These are phyloP conservation scores for Rhizophagus clarus DNA, from an alignment of 192 early-diverging fungal genomes.

Conservation along the genomic window DNA sequence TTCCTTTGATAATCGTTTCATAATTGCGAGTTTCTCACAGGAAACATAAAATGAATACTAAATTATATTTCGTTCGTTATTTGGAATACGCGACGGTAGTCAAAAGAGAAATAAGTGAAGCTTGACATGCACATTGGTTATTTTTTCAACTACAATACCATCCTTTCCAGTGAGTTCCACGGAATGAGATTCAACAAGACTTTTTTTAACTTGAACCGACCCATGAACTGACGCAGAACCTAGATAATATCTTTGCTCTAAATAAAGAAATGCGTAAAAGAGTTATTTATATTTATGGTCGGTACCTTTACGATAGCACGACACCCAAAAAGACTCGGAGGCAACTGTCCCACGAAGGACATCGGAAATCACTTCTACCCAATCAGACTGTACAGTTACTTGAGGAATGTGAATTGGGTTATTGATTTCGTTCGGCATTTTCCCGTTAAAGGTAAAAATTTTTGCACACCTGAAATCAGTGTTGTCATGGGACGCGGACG, in stretches of 20 bases:
- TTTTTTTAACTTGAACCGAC: constrained; percentile 37
- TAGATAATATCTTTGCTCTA: constrained; percentile 12
- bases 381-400: constrained; percentile 55
- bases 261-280: background rate
- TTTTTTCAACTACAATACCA: constrained; percentile 40
- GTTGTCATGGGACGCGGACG: no score
- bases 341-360: constrained; percentile 36
- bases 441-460: background rate
- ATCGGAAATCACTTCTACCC: constrained; percentile 50
- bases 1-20: constrained; percentile 42
- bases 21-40: constrained; percentile 36
- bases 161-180: constrained; percentile 43
- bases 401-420: constrained; percentile 21
- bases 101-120: background rate
- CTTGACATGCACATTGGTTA: constrained; percentile 41
- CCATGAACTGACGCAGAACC: constrained; percentile 51
- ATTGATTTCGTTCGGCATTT: constrained; percentile 26
- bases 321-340: constrained; percentile 53
- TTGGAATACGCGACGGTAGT: background rate
- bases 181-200: background rate
- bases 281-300: background rate
- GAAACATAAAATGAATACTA: constrained; percentile 49
- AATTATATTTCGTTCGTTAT: no score
- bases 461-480: no score
- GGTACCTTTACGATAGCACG: constrained; percentile 49